Evolutionary conservation across 2,329 filamentous ascomycete genomes (phyloP).

Genomic region (Xylariaceae sp.): DNA sequence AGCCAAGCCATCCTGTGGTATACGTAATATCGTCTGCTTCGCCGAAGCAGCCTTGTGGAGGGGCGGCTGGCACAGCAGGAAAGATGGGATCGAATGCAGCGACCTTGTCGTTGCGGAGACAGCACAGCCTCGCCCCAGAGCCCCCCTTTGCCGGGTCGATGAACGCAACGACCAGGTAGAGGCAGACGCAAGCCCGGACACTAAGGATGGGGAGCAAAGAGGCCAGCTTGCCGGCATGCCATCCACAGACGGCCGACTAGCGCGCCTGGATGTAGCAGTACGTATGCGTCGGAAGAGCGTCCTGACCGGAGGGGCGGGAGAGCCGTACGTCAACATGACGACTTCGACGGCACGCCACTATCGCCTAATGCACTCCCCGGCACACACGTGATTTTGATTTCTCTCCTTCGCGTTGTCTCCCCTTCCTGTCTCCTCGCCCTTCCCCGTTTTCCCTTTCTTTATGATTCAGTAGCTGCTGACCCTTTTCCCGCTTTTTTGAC

Average conservation of each 20-base stretch:
- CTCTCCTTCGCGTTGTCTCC: not conserved
- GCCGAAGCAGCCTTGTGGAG: not conserved
- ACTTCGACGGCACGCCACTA: not conserved
- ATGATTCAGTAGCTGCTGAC: not conserved
- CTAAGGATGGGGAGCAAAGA: not conserved
- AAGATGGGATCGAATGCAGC: not conserved
- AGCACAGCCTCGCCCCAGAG: not conserved
- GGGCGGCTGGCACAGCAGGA: not conserved
- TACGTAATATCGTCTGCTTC: not conserved
- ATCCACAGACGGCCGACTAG: not conserved
- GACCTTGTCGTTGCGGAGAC: not conserved
- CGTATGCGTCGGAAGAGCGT: slow-evolving; percentile 3
- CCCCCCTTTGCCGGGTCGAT: not conserved
- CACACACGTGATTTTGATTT: not conserved
- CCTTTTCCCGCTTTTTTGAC: too few relatives aligned
- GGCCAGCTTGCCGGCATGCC: not conserved
- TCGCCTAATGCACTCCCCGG: not conserved
- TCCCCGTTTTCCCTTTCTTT: not conserved
- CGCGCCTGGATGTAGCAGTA: not conserved
- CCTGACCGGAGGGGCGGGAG: slow-evolving; percentile 1
- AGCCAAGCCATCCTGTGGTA: not conserved
- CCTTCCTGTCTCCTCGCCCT: not conserved
- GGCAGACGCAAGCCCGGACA: not conserved
- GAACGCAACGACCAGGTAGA: not conserved
- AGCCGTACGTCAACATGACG: slow-evolving; percentile 15